A percentile compares a stretch with the other conserved stretches of the same genome.
phyloP scores from a whole-genome alignment of 306 rosid genomes.

The Echinosophora koreensis region DNA sequence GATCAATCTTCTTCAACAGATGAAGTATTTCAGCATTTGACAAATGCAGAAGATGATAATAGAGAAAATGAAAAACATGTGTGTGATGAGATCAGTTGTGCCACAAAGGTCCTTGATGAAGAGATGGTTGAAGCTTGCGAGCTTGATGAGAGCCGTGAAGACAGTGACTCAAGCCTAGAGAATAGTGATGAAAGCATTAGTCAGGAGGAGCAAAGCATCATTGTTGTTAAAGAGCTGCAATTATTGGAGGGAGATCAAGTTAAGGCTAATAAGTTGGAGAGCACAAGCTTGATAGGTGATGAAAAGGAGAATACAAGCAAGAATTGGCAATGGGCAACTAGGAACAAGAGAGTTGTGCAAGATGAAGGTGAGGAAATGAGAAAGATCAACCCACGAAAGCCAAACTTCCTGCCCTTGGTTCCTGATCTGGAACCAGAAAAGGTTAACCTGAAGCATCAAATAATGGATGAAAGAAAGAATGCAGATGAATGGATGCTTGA shows the following conservation, averaged over 20 bases:
- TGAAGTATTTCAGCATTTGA: constrained; percentile 48
- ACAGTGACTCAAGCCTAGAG: constrained; percentile 33
- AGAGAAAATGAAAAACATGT: constrained; percentile 44
- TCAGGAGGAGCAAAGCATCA: constrained; percentile 27
- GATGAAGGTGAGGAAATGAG: constrained; percentile 63
- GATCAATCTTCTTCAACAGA: constrained; percentile 53
- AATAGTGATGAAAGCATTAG: constrained; percentile 22
- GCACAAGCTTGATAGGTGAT: constrained; percentile 38
- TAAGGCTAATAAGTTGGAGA: constrained; percentile 15
- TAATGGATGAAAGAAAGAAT: constrained; percentile 73
- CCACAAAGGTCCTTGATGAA: constrained; percentile 37
- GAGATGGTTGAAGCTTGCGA: constrained; percentile 18
- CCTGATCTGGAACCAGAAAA: constrained; percentile 68
- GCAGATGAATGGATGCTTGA: constrained; percentile 95
- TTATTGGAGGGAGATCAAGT: constrained; percentile 42
- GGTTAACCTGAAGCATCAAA: constrained; percentile 78
- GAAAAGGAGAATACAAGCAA: constrained; percentile 41
- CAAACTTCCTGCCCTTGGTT: constrained; percentile 68
- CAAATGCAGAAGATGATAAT: constrained; percentile 42
- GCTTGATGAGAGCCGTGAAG: constrained; percentile 39
- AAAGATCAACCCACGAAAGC: constrained; percentile 65
- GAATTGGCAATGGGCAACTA: constrained; percentile 51
- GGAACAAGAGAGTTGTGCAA: constrained; percentile 48
- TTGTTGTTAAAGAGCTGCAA: constrained; percentile 21
- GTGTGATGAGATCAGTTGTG: constrained; percentile 36